Percentiles rank a stretch among this genome's conserved stretches.
phyloP scores from a whole-genome alignment of 371 early-diverging fungal genomes.

The Lichtheimia ramosa region DNA sequence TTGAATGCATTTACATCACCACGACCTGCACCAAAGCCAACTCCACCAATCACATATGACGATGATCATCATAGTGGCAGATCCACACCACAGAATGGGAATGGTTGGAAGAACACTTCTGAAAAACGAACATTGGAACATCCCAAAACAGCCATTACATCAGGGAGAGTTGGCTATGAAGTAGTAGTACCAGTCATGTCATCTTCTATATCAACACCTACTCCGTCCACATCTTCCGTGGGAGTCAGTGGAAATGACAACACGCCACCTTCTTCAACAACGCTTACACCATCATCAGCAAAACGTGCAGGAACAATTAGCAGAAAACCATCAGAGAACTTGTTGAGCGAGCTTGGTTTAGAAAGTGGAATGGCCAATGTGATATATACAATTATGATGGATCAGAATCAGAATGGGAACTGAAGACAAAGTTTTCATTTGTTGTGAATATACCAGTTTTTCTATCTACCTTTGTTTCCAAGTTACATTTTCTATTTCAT shows the following conservation, averaged over 20 bases:
- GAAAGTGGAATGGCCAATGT: slow-evolving; percentile 50
- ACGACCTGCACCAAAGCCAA: slow-evolving; percentile 23
- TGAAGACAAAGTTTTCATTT: slow-evolving; percentile 9
- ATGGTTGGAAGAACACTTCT: background rate
- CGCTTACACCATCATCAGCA: slow-evolving; percentile 7
- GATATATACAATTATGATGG: slow-evolving; percentile 47
- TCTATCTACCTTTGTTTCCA: background rate
- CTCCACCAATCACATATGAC: slow-evolving; percentile 6
- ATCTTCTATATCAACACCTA: slow-evolving; percentile 40
- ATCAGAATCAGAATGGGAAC: slow-evolving; percentile 16
- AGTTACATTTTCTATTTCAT: slow-evolving; percentile 1
- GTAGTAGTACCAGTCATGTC: slow-evolving; percentile 47
- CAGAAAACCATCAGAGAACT: slow-evolving; percentile 24
- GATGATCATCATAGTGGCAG: slow-evolving; percentile 4
- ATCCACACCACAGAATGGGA: background rate
- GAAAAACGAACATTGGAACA: slow-evolving; percentile 11
- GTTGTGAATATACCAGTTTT: background rate
- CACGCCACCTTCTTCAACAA: slow-evolving; percentile 1
- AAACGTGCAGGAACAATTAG: slow-evolving; percentile 23
- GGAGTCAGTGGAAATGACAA: background rate
- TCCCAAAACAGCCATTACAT: slow-evolving; percentile 30
- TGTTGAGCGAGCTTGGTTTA: slow-evolving; percentile 43
- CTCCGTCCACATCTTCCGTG: slow-evolving; percentile 17
- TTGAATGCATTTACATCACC: slow-evolving; percentile 21
- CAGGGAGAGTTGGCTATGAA: slow-evolving; percentile 42